phyloP scores from a whole-genome alignment of 2,329 filamentous ascomycete species.

The Fonsecaea monophora region DNA sequence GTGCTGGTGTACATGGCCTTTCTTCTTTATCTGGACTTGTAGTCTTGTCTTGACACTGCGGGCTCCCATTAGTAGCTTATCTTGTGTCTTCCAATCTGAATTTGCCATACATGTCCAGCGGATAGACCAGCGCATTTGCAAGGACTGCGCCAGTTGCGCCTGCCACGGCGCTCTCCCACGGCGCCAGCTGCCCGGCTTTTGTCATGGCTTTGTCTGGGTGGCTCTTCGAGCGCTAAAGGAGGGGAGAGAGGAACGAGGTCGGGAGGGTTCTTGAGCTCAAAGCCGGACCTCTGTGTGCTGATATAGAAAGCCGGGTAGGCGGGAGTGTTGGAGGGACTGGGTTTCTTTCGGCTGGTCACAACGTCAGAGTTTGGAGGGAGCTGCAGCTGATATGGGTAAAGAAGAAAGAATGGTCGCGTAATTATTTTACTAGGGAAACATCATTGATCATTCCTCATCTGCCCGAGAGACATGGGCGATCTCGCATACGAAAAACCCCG shows the following conservation, averaged over 20 bases:
- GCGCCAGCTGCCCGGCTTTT: conserved; percentile 75
- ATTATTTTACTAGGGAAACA: conserved; percentile 16
- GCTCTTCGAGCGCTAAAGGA: conserved; percentile 7
- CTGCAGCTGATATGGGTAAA: conserved; percentile 7
- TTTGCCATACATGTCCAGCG: conserved; percentile 83
- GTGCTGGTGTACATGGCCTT: conserved; percentile 55
- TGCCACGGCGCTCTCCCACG: conserved; percentile 91
- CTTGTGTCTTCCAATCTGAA: background rate
- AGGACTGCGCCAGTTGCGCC: conserved; percentile 92
- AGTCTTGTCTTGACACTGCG: conserved; percentile 90
- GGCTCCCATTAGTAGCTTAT: conserved; percentile 14
- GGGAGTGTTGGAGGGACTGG: background rate
- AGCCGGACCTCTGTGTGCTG: background rate
- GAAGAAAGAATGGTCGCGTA: conserved; percentile 21
- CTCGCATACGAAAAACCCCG: conserved; percentile 20
- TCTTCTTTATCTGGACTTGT: conserved; percentile 86
- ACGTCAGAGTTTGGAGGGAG: conserved; percentile 2
- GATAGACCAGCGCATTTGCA: conserved; percentile 94
- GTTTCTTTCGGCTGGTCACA: background rate
- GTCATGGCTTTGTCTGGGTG: conserved; percentile 51
- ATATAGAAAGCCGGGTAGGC: background rate
- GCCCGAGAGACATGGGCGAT: conserved; percentile 26
- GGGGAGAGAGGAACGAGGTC: background rate
- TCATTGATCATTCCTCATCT: conserved; percentile 30
- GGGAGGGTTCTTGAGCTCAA: background rate